phyloP scores from a whole-genome alignment of 805 yeast genomes.

The Maudiozyma pseudohumilis region DNA sequence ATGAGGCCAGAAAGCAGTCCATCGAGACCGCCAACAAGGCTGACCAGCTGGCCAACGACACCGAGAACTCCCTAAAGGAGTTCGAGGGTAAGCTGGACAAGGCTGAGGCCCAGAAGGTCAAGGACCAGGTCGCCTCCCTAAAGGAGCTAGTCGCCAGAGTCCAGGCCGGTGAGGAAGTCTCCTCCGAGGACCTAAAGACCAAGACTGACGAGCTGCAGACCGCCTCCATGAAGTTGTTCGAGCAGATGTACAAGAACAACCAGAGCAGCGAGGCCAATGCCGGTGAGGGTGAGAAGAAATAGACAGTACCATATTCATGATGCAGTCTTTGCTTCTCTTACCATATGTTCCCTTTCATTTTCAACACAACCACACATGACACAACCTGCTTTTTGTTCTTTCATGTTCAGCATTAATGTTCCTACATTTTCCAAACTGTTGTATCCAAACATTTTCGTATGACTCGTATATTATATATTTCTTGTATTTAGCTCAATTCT shows the following conservation, averaged over 20 bases:
- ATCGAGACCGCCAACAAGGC: conserved; percentile 74
- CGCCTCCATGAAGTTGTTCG: conserved; percentile 66
- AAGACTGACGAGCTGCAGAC: conserved; percentile 69
- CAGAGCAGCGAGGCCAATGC: conserved; percentile 9
- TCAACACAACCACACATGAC: background rate
- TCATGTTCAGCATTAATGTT: background rate
- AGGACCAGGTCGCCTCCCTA: conserved; percentile 44
- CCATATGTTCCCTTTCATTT: background rate
- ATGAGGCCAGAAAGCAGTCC: conserved; percentile 74
- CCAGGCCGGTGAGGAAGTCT: conserved; percentile 48
- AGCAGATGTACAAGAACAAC: conserved; percentile 40
- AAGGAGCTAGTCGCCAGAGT: conserved; percentile 61
- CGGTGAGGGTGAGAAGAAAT: conserved; percentile 7
- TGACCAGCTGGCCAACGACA: conserved; percentile 73
- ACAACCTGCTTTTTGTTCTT: no score
- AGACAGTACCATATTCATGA: background rate
- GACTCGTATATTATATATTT: conserved; percentile 4
- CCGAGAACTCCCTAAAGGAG: conserved; percentile 75
- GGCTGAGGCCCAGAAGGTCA: conserved; percentile 38
- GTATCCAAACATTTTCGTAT: conserved; percentile 1
- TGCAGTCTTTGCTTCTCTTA: no score
- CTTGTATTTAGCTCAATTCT: conserved; percentile 11
- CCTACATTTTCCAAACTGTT: background rate
- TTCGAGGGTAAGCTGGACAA: conserved; percentile 51
- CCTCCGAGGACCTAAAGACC: conserved; percentile 52